Evolutionary conservation across 495 filamentous ascomycete species (phyloP), one percentile per base, ranked within the genome.

Genomic region (Peziza echinospora): DNA sequence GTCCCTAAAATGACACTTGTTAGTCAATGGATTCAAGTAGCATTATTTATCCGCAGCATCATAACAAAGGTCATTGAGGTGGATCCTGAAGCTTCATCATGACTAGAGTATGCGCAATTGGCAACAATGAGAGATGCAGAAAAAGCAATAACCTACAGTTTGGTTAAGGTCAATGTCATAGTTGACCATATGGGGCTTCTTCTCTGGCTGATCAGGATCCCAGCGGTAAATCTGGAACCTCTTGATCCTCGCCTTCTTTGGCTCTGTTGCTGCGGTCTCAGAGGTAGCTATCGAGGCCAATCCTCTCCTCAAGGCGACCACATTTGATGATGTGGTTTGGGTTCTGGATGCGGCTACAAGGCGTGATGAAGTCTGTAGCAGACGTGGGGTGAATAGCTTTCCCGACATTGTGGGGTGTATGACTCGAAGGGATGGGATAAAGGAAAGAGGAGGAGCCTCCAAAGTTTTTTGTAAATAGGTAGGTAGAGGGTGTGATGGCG

Each of bases 211-310:
- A 61, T 96, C 89, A 34, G 89, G 89, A 61, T 91, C 91, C 89
- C 89, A 97, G 56, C 89, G 79, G 76, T 97, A 97, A 73, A 97
- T 76, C 64, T 94, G 80, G 76, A 97, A 97, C 48, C 82, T 84
- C 75, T 94, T 96, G 63, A 79, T 77, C 54, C 71, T 76, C 44
- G 77, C 61, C 19, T 71, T 23, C 45, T 57, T 49, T 16, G 39
- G 22, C 21, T 24, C 25, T 16, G 48, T 17, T 2, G 57, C 57
- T 23, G 47, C 46, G 5, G 49, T 28, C 22, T 57, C 50, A 10
- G 53, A 49, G 21, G 58, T 54, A 13, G 57, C 51, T 19, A 60
- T 53, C 1, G 57, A 60, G 47, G 58, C 58, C 9, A 60, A 49
- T 5, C 30, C 3, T 17, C 30, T 9, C 9, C 28, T 34, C 28